Conservation (phyloP, 768 basidiomycete species). For the Fibroporia radiculosa region DNA sequence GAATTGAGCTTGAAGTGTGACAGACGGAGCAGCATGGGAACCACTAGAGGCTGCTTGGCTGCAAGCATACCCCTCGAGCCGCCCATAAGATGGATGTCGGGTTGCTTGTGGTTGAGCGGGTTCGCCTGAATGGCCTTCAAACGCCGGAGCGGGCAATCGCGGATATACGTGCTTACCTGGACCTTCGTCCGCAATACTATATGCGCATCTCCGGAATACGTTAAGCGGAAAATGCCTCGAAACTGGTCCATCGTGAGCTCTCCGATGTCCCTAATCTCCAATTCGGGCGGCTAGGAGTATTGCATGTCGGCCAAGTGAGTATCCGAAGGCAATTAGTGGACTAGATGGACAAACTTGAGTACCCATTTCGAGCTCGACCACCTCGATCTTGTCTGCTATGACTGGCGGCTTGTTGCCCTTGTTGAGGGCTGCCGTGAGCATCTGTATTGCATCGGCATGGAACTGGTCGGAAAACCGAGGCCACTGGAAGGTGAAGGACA, state of each 20-base stretch:
- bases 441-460: slow-evolving; percentile 90
- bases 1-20: slow-evolving; percentile 93
- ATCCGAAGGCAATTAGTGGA: neutral
- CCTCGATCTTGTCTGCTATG: slow-evolving; percentile 95
- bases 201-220: slow-evolving; percentile 91
- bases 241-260: slow-evolving; percentile 95
- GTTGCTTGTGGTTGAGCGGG: slow-evolving; percentile 87
- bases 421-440: slow-evolving; percentile 95
- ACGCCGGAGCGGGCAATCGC: neutral
- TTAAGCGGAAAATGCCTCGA: slow-evolving; percentile 91
- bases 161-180: slow-evolving; percentile 44
- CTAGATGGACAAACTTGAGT: slow-evolving; percentile 60
- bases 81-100: slow-evolving; percentile 80
- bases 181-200: slow-evolving; percentile 84
- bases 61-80: slow-evolving; percentile 85
- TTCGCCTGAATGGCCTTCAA: slow-evolving; percentile 58
- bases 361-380: slow-evolving; percentile 99
- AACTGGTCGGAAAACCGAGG: slow-evolving; percentile 96
- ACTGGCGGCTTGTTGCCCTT: slow-evolving; percentile 97
- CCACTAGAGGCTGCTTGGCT: slow-evolving; percentile 90
- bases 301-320: slow-evolving; percentile 1
- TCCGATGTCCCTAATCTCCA: slow-evolving; percentile 96
- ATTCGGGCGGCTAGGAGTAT: slow-evolving; percentile 74
- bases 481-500: slow-evolving; percentile 94
- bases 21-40: slow-evolving; percentile 95